These are phyloP conservation scores for Beauveria scarabaeidicola DNA, from an alignment of 2,329 filamentous ascomycete species.

Conservation along the genomic window DNA sequence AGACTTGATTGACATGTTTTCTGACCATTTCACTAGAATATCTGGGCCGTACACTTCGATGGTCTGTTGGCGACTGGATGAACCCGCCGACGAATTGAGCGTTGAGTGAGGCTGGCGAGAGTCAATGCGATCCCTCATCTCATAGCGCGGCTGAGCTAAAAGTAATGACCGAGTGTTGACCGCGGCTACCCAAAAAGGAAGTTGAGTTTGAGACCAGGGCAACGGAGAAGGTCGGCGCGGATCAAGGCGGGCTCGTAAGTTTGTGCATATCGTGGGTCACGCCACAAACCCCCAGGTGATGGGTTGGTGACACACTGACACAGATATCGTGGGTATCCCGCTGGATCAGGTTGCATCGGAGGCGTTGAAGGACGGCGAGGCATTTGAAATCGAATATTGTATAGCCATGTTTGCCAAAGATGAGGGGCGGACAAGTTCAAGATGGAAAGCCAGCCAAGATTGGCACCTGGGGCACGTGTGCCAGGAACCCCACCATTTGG, in stretches of 20 bases:
- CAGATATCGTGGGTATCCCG: neutral
- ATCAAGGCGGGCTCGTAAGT: neutral
- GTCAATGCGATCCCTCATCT: neutral
- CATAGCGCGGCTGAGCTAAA: neutral
- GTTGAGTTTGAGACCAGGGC: neutral
- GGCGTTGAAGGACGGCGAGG: neutral
- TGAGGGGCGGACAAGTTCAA: neutral
- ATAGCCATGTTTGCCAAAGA: neutral
- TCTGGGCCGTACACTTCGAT: neutral
- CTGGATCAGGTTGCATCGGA: neutral
- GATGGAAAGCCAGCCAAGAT: neutral
- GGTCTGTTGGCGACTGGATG: neutral
- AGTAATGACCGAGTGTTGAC: neutral
- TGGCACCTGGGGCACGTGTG: neutral
- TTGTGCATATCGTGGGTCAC: neutral
- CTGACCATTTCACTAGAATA: neutral
- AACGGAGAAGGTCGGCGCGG: neutral
- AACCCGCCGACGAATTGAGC: neutral
- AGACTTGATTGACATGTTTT: neutral
- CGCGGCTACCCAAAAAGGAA: constrained; percentile 7
- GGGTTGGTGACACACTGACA: no score
- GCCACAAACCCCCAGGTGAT: no score
- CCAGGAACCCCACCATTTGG: neutral
- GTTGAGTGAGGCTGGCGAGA: neutral
- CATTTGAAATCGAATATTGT: neutral